Conservation (phyloP, 1,284 basidiomycete species). For the Pseudozyma tsukubaensis region DNA sequence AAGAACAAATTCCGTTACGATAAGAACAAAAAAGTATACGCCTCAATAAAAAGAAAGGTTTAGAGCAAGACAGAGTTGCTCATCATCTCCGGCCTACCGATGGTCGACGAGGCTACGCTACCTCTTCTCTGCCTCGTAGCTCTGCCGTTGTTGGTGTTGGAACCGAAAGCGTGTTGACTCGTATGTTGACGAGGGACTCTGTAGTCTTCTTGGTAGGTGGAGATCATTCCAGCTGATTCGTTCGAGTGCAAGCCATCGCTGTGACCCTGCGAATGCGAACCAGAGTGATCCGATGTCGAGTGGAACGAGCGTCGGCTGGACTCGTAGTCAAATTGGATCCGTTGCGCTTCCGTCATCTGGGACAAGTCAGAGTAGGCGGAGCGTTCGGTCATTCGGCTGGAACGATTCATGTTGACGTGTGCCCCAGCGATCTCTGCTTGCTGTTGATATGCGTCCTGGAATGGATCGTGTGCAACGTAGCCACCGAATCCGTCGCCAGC, state of each 20-base stretch:
- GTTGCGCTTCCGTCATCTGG: conserved; percentile 56
- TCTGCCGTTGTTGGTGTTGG: conserved; percentile 3
- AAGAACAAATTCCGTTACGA: conserved; percentile 36
- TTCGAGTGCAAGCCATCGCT: conserved; percentile 19
- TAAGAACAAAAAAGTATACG: conserved; percentile 2
- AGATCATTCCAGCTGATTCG: conserved; percentile 23
- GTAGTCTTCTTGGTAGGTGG: conserved; percentile 44
- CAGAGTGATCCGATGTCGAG: conserved; percentile 26
- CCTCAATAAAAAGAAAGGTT: neutral
- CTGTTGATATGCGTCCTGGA: conserved; percentile 19
- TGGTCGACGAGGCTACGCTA: conserved; percentile 45
- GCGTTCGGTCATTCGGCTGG: conserved; percentile 54
- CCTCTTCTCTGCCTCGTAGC: conserved; percentile 22
- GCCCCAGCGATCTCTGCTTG: conserved; percentile 5
- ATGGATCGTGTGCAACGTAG: conserved; percentile 32
- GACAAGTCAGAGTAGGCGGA: conserved; percentile 39
- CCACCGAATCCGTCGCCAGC: conserved; percentile 35
- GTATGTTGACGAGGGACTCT: conserved; percentile 38
- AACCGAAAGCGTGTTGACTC: conserved; percentile 28
- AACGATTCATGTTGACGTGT: conserved; percentile 48
- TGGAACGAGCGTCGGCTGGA: conserved; percentile 42
- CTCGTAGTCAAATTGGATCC: conserved; percentile 57
- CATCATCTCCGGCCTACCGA: conserved; percentile 52
- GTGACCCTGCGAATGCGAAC: conserved; percentile 9
- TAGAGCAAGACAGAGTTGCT: conserved; percentile 50